phyloP scores from a whole-genome alignment of 768 basidiomycete genomes.

The Serendipita sp. region DNA sequence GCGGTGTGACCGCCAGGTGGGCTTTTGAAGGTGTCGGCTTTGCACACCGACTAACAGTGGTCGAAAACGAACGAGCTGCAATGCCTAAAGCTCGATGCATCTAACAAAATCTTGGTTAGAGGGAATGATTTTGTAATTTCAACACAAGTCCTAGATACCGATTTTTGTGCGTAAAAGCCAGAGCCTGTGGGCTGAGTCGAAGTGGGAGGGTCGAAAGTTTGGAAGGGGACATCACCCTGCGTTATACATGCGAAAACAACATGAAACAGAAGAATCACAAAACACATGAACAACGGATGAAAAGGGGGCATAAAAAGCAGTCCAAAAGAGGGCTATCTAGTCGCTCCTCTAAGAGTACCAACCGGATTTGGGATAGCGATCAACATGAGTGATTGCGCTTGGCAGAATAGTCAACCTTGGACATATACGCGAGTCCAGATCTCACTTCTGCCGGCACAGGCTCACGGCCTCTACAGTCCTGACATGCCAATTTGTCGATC shows the following conservation, averaged over 20 bases:
- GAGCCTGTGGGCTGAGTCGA: too few species aligned
- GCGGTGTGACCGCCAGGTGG: slow-evolving; percentile 13
- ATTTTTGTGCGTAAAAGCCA: too few species aligned
- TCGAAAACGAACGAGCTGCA: neutral
- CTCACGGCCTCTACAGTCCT: neutral
- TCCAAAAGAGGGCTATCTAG: neutral
- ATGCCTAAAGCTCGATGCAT: neutral
- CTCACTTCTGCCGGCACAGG: neutral
- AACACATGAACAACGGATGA: neutral
- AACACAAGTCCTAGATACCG: too few species aligned
- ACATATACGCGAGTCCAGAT: slow-evolving; percentile 3
- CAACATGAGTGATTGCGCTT: neutral
- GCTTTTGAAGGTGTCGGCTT: slow-evolving; percentile 18
- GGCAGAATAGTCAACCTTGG: neutral
- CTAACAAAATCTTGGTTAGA: neutral
- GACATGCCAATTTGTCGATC: neutral
- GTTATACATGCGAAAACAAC: too few species aligned
- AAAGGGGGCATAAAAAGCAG: neutral
- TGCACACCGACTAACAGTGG: neutral
- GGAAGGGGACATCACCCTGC: neutral
- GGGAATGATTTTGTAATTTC: too few species aligned
- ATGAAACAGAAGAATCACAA: neutral
- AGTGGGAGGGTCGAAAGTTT: neutral
- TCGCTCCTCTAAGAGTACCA: too few species aligned
- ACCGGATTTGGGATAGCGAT: neutral